Evolutionary conservation across 192 early-diverging fungal species (phyloP), one percentile per base, ranked within the genome.

Genomic region (Entomortierella lignicola): DNA sequence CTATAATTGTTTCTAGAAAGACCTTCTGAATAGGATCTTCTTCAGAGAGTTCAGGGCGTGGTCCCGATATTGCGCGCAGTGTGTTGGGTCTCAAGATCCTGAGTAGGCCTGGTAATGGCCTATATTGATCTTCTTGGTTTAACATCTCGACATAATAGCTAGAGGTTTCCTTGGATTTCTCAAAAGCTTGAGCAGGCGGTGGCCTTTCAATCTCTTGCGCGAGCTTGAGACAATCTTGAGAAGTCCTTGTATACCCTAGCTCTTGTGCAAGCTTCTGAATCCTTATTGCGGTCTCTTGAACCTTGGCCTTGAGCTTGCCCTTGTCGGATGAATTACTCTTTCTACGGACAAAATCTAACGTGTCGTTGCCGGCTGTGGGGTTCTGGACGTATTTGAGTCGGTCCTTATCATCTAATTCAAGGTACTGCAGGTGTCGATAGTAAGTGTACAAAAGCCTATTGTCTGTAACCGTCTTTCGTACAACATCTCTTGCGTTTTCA

Each of bases 401-500:
- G n/a, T n/a, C n/a, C n/a, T n/a, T n/a, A n/a, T n/a, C 20, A 2
- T 26, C 30, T 13, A 15, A 15, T 57, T 34, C 20, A 8, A 30
- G 6, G 55, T 65, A 60, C 34, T 53, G n/a, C 29, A 59, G n/a
- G 37, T 64, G 62, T 10, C 71, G 61, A 15, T 59, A 21, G 30
- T 60, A 56, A n/a, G 65, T n/a, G 23, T 55, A 48, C 4, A 47
- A 56, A 25, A 72, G 27, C 21, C 63, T 21, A 4, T 72, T 59
- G 43, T 75, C 72, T 12, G 20, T 26, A 3, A 63, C 44, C 17
- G 65, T 29, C 30, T 68, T 44, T 18, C 32, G 57, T 4, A 57
- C 58, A 34, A 63, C 44, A 20, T 62, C 32, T 21, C 65, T 30
- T 0, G 72, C 59, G 18, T 62, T 67, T n/a, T 63, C 25, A 23